These are phyloP conservation scores for Linum lewisii DNA, from an alignment of 345 rosid genomes.

Conservation along the genomic window DNA sequence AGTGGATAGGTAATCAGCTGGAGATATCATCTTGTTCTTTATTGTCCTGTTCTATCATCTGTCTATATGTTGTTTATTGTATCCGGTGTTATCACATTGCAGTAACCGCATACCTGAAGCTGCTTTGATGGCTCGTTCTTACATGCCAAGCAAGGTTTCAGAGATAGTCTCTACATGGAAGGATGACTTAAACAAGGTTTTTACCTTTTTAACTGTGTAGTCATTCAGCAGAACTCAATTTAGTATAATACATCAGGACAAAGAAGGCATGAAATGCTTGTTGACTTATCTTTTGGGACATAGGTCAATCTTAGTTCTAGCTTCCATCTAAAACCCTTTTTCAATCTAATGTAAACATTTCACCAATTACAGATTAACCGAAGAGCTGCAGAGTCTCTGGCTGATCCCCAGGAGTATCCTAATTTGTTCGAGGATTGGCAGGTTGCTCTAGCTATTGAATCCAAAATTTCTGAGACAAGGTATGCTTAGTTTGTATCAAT, in stretches of 20 bases:
- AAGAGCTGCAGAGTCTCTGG: conserved; percentile 95
- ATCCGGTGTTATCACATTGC: conserved; percentile 21
- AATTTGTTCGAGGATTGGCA: conserved; percentile 99
- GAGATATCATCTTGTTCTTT: background rate
- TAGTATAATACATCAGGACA: background rate
- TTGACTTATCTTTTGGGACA: background rate
- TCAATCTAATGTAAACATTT: background rate
- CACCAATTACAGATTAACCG: conserved; percentile 56
- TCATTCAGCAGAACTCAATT: background rate
- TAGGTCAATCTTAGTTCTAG: background rate
- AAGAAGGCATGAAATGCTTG: background rate
- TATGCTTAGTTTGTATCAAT: conserved; percentile 12
- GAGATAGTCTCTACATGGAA: conserved; percentile 94
- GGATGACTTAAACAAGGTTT: conserved; percentile 84
- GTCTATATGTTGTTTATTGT: no score
- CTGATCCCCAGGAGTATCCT: conserved; percentile 96
- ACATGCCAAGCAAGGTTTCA: conserved; percentile 98
- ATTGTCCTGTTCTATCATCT: background rate
- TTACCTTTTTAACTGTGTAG: no score
- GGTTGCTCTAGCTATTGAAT: conserved; percentile 78
- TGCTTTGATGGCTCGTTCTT: conserved; percentile 97
- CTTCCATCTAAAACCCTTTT: background rate
- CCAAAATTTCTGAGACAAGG: conserved; percentile 72
- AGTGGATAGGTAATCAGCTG: conserved; percentile 65
- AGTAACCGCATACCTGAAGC: conserved; percentile 99